phyloP scores from a whole-genome alignment of 495 filamentous ascomycete genomes.

The Trypethelium eluteriae region DNA sequence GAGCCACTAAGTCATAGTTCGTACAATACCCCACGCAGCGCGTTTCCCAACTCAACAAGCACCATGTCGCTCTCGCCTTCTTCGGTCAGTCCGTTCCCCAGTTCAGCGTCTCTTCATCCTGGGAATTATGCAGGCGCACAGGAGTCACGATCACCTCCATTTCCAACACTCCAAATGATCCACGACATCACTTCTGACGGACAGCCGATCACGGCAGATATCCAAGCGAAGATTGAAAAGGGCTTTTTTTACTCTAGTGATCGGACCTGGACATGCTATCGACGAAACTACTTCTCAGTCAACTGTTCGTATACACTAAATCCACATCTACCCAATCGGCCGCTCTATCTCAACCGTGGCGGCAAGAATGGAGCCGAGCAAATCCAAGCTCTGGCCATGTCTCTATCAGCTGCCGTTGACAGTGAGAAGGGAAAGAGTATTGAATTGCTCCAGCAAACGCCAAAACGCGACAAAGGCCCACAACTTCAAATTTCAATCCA shows the following conservation, averaged over 20 bases:
- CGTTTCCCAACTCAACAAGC: constrained; percentile 21
- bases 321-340: constrained; percentile 41
- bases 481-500: constrained; percentile 68
- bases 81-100: constrained; percentile 12
- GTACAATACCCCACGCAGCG: constrained; percentile 31
- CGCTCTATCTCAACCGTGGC: constrained; percentile 39
- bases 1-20: constrained; percentile 17
- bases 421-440: constrained; percentile 67
- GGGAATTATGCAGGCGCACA: constrained; percentile 13
- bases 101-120: constrained; percentile 15
- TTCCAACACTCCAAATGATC: constrained; percentile 48
- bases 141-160: constrained; percentile 28
- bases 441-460: constrained; percentile 88
- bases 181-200: constrained; percentile 51
- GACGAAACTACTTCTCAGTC: constrained; percentile 90
- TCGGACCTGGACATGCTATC: constrained; percentile 90
- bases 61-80: constrained; percentile 24
- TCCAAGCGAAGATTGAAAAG: constrained; percentile 82
- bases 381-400: constrained; percentile 68
- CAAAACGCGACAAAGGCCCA: constrained; percentile 89
- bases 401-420: constrained; percentile 80
- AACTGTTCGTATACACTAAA: constrained; percentile 70
- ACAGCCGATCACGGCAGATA: constrained; percentile 58
- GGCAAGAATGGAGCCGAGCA: constrained; percentile 39
- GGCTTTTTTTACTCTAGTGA: constrained; percentile 83